phyloP scores from a whole-genome alignment of 2,329 filamentous ascomycete genomes.

The Ophiostoma fasciatum region DNA sequence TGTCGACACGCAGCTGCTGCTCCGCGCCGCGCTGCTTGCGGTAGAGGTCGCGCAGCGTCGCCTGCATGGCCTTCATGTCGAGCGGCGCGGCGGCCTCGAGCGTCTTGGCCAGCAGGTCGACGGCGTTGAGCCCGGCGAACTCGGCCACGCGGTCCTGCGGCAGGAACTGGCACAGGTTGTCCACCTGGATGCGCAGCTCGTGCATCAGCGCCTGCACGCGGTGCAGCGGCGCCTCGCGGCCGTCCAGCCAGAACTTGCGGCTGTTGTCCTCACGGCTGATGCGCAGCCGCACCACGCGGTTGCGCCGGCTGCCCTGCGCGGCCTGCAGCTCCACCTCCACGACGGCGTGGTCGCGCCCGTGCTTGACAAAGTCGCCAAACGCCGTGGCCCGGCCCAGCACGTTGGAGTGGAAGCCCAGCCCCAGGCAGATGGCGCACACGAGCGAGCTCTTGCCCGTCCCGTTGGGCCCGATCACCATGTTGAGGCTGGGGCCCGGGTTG shows the following conservation, averaged over 20 bases:
- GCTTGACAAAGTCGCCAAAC: slow-evolving; percentile 83
- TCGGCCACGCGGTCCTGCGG: slow-evolving; percentile 93
- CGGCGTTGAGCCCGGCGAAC: slow-evolving; percentile 69
- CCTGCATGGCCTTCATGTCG: slow-evolving; percentile 68
- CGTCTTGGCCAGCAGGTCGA: slow-evolving; percentile 73
- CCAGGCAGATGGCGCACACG: slow-evolving; percentile 90
- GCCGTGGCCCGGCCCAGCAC: slow-evolving; percentile 76
- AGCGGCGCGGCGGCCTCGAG: slow-evolving; percentile 74
- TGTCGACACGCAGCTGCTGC: slow-evolving; percentile 39
- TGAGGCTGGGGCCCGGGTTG: slow-evolving; percentile 76
- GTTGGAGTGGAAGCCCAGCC: slow-evolving; percentile 69
- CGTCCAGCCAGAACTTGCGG: slow-evolving; percentile 65
- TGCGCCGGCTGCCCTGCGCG: slow-evolving; percentile 38
- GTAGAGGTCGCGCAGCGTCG: slow-evolving; percentile 55
- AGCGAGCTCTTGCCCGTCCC: slow-evolving; percentile 95
- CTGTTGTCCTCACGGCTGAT: slow-evolving; percentile 76
- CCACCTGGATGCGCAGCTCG: slow-evolving; percentile 77
- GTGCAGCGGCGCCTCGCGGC: slow-evolving; percentile 44
- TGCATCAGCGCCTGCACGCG: slow-evolving; percentile 52
- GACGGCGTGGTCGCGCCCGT: slow-evolving; percentile 59
- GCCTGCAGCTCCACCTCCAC: slow-evolving; percentile 86
- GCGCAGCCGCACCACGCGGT: slow-evolving; percentile 58
- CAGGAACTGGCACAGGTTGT: slow-evolving; percentile 94
- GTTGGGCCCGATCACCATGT: slow-evolving; percentile 99
- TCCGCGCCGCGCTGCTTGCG: slow-evolving; percentile 52